phyloP scores from a whole-genome alignment of 2,329 filamentous ascomycete species.

The Colletotrichum camelliae region DNA sequence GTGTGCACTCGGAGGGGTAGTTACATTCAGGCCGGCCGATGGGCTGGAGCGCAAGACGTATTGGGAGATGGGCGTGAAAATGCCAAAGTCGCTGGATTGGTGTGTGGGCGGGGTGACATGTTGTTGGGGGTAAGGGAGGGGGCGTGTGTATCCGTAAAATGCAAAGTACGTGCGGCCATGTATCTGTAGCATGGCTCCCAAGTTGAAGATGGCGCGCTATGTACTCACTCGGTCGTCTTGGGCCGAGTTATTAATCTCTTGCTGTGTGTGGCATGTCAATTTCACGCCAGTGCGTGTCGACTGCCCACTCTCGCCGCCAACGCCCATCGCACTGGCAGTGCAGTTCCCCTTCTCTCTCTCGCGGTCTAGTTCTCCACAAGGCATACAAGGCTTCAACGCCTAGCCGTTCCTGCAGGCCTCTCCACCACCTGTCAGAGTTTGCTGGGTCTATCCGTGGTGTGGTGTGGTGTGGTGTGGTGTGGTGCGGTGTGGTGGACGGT shows the following conservation, averaged over 20 bases:
- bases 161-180: neutral
- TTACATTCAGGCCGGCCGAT: neutral
- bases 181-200: neutral
- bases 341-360: neutral
- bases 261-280: neutral
- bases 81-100: neutral
- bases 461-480: neutral
- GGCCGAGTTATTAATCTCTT: neutral
- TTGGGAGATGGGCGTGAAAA: neutral
- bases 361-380: neutral
- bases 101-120: neutral
- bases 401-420: neutral
- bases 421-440: slow-evolving; percentile 4
- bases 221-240: neutral
- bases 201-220: neutral
- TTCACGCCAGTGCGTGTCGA: neutral
- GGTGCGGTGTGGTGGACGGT: neutral
- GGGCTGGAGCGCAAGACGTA: neutral
- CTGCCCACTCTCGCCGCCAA: neutral
- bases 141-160: neutral
- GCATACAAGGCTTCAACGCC: neutral
- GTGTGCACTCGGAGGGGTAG: neutral
- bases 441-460: neutral
- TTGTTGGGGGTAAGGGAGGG: neutral
- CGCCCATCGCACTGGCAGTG: neutral